Base-by-base conservation (phyloP, 345 rosid species). In the Pistacia integerrima region DNA sequence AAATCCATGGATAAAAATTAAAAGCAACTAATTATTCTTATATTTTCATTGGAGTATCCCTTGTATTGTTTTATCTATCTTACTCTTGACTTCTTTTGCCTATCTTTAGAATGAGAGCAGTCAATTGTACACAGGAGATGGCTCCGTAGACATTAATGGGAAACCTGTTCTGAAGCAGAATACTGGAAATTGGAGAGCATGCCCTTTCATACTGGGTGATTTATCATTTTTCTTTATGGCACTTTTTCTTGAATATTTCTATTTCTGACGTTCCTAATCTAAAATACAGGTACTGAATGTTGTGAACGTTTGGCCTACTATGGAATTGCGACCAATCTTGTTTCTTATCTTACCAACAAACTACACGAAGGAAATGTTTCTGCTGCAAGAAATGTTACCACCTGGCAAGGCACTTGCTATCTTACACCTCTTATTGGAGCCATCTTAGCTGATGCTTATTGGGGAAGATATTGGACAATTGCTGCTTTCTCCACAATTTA, bases 381-480 rank as follows among this genome's bases (percentile, higher is more conserved):
- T 25, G 97, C 98, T 57, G 97, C 99, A 70, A 90, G 90, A 82
- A 92, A 89, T 77, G 99, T 92, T 58, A 86, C 94, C 0, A 92
- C 95, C 61, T 93, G 98, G 98, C 79, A 85, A 75, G 98, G 97
- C 49, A 96, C 98, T 76, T 93, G 97, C 83, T 93, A 96, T 77
- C 88, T 96, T 13, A 85, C 99, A 33, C 99, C 99, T 73, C 93
- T 96, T 61, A 87, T 92, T 74, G 99, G 99, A 72, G 97, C 98
- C 14, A 79, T 92, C 28, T 17, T 96, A 64, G 99, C 98, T 36
- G 99, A 96, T 90, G 94, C 98, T 48, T 96, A 90, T 67, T 92
- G 97, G 97, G 99, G 99, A 78, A 80, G 98, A 91, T 96, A 93
- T 90, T 89, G 97, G 97, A 93, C 99, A 1, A 96, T 96, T 11